Conservation (phyloP, 495 filamentous ascomycete species). For the Chaetomidium leptoderma region DNA sequence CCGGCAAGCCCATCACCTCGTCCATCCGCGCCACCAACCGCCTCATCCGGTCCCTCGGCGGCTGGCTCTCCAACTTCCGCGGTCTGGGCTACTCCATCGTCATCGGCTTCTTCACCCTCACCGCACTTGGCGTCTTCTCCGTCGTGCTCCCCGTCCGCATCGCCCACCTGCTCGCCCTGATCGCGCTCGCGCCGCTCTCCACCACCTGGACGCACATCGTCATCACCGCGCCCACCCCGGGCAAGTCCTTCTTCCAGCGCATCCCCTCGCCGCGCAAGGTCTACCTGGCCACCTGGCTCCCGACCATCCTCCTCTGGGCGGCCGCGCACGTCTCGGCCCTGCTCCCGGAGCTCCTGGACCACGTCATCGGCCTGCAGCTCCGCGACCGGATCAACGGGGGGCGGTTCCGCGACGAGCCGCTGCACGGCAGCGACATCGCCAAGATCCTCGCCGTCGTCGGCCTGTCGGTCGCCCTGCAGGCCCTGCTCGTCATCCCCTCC, state of each 20-base stretch:
- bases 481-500: slow-evolving; percentile 41
- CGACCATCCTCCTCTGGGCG: slow-evolving; percentile 35
- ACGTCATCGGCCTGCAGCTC: slow-evolving; percentile 29
- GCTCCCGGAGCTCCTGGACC: slow-evolving; percentile 28
- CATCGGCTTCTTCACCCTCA: slow-evolving; percentile 16
- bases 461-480: slow-evolving; percentile 25
- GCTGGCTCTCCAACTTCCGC: slow-evolving; percentile 41
- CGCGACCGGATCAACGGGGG: slow-evolving; percentile 2
- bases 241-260: slow-evolving; percentile 40
- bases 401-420: neutral
- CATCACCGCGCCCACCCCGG: slow-evolving; percentile 39
- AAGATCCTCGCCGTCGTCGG: slow-evolving; percentile 33
- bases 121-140: slow-evolving; percentile 26
- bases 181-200: slow-evolving; percentile 37
- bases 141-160: slow-evolving; percentile 20
- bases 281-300: slow-evolving; percentile 42
- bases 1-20: slow-evolving; percentile 36
- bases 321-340: slow-evolving; percentile 25
- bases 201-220: slow-evolving; percentile 45
- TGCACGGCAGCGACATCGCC: slow-evolving; percentile 27
- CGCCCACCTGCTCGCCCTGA: slow-evolving; percentile 32
- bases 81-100: slow-evolving; percentile 34
- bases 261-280: slow-evolving; percentile 42
- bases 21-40: slow-evolving; percentile 43
- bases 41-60: slow-evolving; percentile 34